Evolutionary conservation across 345 rosid genomes (phyloP), one percentile per base, ranked within the genome.

Genomic region (Fremontodendron californicum): DNA sequence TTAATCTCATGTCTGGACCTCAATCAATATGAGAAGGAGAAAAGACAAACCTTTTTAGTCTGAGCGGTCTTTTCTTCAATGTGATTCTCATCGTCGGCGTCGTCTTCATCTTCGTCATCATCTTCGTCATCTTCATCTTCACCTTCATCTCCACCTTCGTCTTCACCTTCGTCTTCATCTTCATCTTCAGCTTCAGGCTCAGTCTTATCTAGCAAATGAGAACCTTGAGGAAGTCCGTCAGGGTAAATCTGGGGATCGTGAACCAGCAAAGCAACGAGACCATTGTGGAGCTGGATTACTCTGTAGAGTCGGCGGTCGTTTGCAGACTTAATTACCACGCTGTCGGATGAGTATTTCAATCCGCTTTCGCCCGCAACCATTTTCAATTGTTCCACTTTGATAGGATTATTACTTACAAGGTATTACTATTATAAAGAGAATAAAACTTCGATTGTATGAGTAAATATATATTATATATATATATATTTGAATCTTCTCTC

Each of bases 211-310:
- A 67, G 67, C 61, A 61, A 57, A 57, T 79, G 74, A 35, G 77
- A 75, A 71, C 61, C 39, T 1, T 77, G 71, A 49, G 80, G 77
- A 81, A 81, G 37, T 42, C 89, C 89, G 55, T 85, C 86, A 19
- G 88, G 82, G 73, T 86, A 92, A 81, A 93, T 92, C 87, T 93
- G 95, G 40, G 99, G 98, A 86, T 96, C 99, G 83, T 96, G 98
- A 78, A 96, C 87, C 61, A 96, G 93, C 79, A 96, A 84, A 78
- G 95, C 94, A 75, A 85, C 86, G 76, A 96, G 91, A 18, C 98
- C 96, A 43, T 91, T 96, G 52, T 87, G 83, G 43, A 96, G 90
- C 72, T 88, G 86, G 74, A 92, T 79, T 69, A 86, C 79, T 78
- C 98, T 83, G 86, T 96, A 96, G 6, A 92, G 80, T 11, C 94